phyloP scores from a whole-genome alignment of 192 early-diverging fungal species.

The Powellomyces hirtus region DNA sequence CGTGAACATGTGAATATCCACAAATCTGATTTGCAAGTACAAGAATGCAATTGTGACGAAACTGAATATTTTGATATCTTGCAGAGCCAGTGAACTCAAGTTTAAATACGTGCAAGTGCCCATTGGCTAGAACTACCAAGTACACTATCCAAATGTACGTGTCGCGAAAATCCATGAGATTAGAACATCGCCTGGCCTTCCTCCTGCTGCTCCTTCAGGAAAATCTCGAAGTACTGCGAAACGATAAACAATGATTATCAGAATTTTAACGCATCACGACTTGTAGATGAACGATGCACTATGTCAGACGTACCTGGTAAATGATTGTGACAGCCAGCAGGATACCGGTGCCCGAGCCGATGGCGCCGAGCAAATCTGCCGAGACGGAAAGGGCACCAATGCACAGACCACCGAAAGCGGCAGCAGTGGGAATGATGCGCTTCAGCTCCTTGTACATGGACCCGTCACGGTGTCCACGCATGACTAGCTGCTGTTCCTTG shows the following conservation, averaged over 20 bases:
- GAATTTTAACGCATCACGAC: not conserved
- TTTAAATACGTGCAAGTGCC: too few species aligned
- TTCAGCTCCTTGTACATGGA: constrained; percentile 99
- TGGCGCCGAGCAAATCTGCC: constrained; percentile 95
- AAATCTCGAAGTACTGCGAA: constrained; percentile 83
- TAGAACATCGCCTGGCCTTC: constrained; percentile 37
- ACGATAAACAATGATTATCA: not conserved
- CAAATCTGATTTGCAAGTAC: too few species aligned
- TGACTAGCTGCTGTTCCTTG: constrained; percentile 94
- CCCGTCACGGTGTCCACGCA: constrained; percentile 89
- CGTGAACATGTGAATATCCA: too few species aligned
- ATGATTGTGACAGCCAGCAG: constrained; percentile 97
- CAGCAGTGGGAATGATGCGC: constrained; percentile 96
- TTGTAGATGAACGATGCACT: not conserved
- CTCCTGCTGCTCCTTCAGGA: constrained; percentile 89
- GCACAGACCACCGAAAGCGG: constrained; percentile 94
- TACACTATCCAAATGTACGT: too few species aligned
- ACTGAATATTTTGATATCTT: too few species aligned
- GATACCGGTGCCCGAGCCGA: constrained; percentile 99
- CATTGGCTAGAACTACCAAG: too few species aligned
- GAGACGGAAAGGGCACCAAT: constrained; percentile 93
- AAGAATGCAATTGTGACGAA: too few species aligned
- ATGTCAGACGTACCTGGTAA: constrained; percentile 70
- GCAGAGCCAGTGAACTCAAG: too few species aligned
- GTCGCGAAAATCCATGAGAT: too few species aligned